phyloP scores from a whole-genome alignment of 2,329 filamentous ascomycete species.

The Beauveria caledonica region DNA sequence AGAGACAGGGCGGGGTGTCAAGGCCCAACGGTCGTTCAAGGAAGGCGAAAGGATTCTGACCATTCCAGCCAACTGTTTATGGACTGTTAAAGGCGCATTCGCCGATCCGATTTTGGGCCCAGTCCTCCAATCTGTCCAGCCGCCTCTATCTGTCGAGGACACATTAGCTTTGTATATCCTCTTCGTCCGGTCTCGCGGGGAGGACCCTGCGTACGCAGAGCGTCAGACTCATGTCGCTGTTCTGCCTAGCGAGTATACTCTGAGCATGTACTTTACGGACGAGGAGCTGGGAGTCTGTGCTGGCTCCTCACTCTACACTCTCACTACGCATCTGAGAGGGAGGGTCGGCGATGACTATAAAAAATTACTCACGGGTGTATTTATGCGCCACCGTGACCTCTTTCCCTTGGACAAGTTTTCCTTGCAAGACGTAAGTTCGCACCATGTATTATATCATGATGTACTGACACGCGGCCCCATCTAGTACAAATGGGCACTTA shows the following conservation, averaged over 20 bases:
- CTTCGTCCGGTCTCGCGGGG: slow-evolving; percentile 24
- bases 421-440: slow-evolving; percentile 23
- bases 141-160: slow-evolving; percentile 25
- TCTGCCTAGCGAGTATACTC: slow-evolving; percentile 24
- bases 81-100: slow-evolving; percentile 25
- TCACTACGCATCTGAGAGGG: slow-evolving; percentile 24
- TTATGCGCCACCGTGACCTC: slow-evolving; percentile 24
- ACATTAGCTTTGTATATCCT: slow-evolving; percentile 25
- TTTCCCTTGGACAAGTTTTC: slow-evolving; percentile 25
- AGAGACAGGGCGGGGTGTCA: slow-evolving; percentile 24
- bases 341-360: slow-evolving; percentile 24
- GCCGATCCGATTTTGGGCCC: slow-evolving; percentile 24
- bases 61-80: slow-evolving; percentile 22
- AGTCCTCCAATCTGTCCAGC: slow-evolving; percentile 22
- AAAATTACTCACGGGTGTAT: slow-evolving; percentile 19
- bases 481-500: slow-evolving; percentile 29
- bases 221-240: slow-evolving; percentile 19
- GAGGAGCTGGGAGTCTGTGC: slow-evolving; percentile 26
- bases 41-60: slow-evolving; percentile 26
- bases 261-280: slow-evolving; percentile 27
- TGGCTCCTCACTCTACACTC: slow-evolving; percentile 24
- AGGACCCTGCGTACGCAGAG: slow-evolving; percentile 23
- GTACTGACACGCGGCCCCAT: neutral
- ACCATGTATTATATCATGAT: neutral
- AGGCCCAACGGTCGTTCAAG: slow-evolving; percentile 22